Evolutionary conservation across 495 filamentous ascomycete species (phyloP).

Genomic region (Parmelia sp.): DNA sequence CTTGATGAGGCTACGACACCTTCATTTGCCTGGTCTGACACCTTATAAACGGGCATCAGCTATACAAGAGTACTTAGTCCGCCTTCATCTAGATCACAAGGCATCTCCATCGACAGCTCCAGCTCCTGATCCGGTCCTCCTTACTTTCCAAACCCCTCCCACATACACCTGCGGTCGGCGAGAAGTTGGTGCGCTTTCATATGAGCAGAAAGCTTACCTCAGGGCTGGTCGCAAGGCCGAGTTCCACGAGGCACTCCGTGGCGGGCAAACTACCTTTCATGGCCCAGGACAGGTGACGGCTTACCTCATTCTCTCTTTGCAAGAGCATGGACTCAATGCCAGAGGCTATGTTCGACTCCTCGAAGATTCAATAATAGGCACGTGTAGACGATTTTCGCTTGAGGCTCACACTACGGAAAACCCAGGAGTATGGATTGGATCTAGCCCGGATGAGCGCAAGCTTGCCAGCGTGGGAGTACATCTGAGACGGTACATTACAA

Average conservation of each 20-base stretch:
- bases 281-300: slow-evolving; percentile 88
- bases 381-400: slow-evolving; percentile 52
- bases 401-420: slow-evolving; percentile 57
- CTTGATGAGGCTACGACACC: slow-evolving; percentile 39
- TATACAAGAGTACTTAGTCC: slow-evolving; percentile 46
- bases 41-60: slow-evolving; percentile 43
- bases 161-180: slow-evolving; percentile 89
- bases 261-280: slow-evolving; percentile 92
- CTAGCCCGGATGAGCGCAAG: slow-evolving; percentile 48
- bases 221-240: slow-evolving; percentile 45
- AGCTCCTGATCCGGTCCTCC: slow-evolving; percentile 58
- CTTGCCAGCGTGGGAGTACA: slow-evolving; percentile 88
- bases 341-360: slow-evolving; percentile 68
- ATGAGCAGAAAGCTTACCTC: slow-evolving; percentile 36
- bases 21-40: slow-evolving; percentile 58
- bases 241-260: slow-evolving; percentile 65
- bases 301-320: slow-evolving; percentile 78
- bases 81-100: slow-evolving; percentile 38
- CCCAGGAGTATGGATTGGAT: slow-evolving; percentile 76
- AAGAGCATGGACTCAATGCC: slow-evolving; percentile 45
- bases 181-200: slow-evolving; percentile 55
- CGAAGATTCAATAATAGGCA: slow-evolving; percentile 65
- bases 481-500: slow-evolving; percentile 74
- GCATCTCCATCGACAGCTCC: slow-evolving; percentile 34
- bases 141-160: slow-evolving; percentile 78